Percentiles rank a stretch among this genome's conserved stretches.
phyloP scores from a whole-genome alignment of 345 rosid species.

The Zanthoxylum bungeanum region DNA sequence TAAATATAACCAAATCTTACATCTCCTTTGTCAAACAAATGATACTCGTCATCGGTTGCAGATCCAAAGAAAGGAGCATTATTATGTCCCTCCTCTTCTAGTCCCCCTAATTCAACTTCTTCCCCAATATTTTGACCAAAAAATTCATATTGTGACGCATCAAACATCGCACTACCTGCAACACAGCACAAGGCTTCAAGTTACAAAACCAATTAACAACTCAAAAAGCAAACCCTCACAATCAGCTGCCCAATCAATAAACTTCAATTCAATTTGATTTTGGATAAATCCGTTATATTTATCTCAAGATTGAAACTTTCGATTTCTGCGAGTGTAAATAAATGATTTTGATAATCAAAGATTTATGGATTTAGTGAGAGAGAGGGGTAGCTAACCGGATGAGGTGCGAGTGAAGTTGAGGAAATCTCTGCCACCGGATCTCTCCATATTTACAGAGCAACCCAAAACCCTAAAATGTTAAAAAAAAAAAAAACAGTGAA shows the following conservation, averaged over 20 bases:
- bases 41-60: slow-evolving; percentile 65
- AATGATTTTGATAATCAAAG: background rate
- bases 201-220: background rate
- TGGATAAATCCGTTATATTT: too few species aligned
- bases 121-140: slow-evolving; percentile 59
- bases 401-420: slow-evolving; percentile 38
- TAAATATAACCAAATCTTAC: slow-evolving; percentile 34
- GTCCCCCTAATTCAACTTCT: slow-evolving; percentile 65
- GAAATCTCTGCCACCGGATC: slow-evolving; percentile 49
- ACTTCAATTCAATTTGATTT: too few species aligned
- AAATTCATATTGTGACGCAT: slow-evolving; percentile 73
- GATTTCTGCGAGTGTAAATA: background rate
- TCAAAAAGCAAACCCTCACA: background rate
- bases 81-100: slow-evolving; percentile 43
- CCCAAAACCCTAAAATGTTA: slow-evolving; percentile 22
- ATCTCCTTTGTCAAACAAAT: slow-evolving; percentile 73
- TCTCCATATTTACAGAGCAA: slow-evolving; percentile 49
- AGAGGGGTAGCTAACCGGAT: slow-evolving; percentile 34
- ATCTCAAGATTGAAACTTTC: background rate
- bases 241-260: background rate
- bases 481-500: too few species aligned
- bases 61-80: slow-evolving; percentile 44
- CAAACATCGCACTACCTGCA: slow-evolving; percentile 45
- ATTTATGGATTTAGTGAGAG: background rate
- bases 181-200: slow-evolving; percentile 7